These are phyloP conservation scores for Stentor roeselii DNA, from an alignment of 73 alveolate genomes.

Conservation along the genomic window DNA sequence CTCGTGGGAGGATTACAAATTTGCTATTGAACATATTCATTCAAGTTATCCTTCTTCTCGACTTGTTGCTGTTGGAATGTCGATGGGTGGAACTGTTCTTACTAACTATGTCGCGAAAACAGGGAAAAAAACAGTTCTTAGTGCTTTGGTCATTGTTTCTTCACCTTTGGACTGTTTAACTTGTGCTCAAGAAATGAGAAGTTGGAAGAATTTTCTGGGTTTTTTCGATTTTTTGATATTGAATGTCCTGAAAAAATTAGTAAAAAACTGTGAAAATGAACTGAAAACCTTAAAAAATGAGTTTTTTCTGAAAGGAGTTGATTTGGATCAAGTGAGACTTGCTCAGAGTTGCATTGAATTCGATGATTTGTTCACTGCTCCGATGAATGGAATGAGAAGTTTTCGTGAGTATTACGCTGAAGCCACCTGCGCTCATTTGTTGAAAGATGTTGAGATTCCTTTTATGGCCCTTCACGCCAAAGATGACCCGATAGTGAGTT, in stretches of 20 bases:
- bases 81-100: neutral
- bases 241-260: neutral
- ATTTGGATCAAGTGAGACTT: neutral
- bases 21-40: neutral
- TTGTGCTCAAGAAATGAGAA: neutral
- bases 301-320: neutral
- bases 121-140: no score
- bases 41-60: neutral
- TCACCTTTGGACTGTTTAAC: neutral
- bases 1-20: neutral
- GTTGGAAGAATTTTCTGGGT: neutral
- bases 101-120: no score
- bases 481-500: constrained; percentile 10
- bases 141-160: neutral
- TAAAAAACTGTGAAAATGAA: neutral
- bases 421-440: neutral
- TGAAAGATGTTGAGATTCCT: constrained; percentile 6
- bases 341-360: neutral
- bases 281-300: neutral
- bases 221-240: neutral
- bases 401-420: neutral
- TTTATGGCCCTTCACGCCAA: neutral
- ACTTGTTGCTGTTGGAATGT: neutral
- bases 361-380: neutral
- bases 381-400: neutral